Evolutionary conservation across 176 grass and related monocot species (phyloP).

Genomic region (Oryza rufipogon): DNA sequence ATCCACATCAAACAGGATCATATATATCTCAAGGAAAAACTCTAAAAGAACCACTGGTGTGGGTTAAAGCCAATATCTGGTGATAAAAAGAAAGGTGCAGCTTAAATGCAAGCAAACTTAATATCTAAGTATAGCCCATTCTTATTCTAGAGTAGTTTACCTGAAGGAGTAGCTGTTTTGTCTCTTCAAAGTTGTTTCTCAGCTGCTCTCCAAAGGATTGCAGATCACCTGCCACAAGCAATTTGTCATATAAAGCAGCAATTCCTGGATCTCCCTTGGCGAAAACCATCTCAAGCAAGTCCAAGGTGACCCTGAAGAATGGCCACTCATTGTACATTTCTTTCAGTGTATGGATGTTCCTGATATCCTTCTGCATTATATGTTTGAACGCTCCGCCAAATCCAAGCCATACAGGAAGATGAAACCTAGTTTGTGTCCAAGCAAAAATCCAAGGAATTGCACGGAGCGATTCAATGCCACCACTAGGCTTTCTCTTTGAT

Average conservation of each 20-base stretch:
- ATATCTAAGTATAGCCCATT: conserved; percentile 11
- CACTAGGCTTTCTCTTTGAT: conserved; percentile 94
- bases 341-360: conserved; percentile 73
- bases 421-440: conserved; percentile 98
- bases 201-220: conserved; percentile 74
- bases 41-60: background rate
- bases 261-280: conserved; percentile 98
- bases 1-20: conserved; percentile 1
- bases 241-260: conserved; percentile 87
- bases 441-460: conserved; percentile 99
- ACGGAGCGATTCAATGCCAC: conserved; percentile 93
- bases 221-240: conserved; percentile 82
- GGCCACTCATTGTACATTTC: conserved; percentile 99
- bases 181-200: conserved; percentile 87
- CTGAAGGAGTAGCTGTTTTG: conserved; percentile 90
- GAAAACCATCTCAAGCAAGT: conserved; percentile 99
- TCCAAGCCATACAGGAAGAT: conserved; percentile 98
- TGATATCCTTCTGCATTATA: conserved; percentile 74
- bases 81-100: conserved; percentile 4
- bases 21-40: background rate
- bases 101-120: conserved; percentile 25
- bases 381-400: conserved; percentile 87
- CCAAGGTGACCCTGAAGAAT: conserved; percentile 98
- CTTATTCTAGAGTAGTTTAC: conserved; percentile 41
- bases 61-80: background rate